Evolutionary conservation across 2,329 filamentous ascomycete species (phyloP).

Genomic region (Pseudopithomyces chartarum): DNA sequence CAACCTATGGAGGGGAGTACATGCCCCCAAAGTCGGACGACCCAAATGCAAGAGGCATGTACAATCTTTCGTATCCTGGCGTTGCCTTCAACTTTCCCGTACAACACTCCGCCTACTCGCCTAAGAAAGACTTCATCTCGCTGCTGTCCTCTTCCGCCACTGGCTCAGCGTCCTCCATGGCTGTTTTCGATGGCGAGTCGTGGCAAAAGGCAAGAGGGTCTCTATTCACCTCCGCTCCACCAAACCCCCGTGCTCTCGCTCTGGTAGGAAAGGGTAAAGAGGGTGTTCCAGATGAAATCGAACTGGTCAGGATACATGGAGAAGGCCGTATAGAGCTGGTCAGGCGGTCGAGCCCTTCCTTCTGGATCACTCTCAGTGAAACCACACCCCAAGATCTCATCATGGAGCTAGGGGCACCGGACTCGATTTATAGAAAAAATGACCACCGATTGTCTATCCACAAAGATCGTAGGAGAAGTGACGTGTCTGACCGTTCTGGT

Average conservation of each 20-base stretch:
- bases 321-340: slow-evolving; percentile 79
- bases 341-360: slow-evolving; percentile 68
- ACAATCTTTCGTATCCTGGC: slow-evolving; percentile 92
- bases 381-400: slow-evolving; percentile 92
- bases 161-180: slow-evolving; percentile 81
- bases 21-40: slow-evolving; percentile 65
- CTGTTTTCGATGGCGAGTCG: slow-evolving; percentile 85
- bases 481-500: slow-evolving; percentile 41
- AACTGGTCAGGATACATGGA: slow-evolving; percentile 76
- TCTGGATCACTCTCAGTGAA: slow-evolving; percentile 78
- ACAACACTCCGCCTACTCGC: slow-evolving; percentile 73
- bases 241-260: slow-evolving; percentile 73
- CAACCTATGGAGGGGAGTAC: slow-evolving; percentile 93
- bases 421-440: slow-evolving; percentile 90
- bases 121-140: slow-evolving; percentile 80
- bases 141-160: slow-evolving; percentile 79
- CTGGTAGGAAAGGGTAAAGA: slow-evolving; percentile 75
- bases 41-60: slow-evolving; percentile 67
- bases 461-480: slow-evolving; percentile 43
- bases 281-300: slow-evolving; percentile 84
- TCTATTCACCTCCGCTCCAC: slow-evolving; percentile 76
- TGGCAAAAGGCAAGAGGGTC: slow-evolving; percentile 82
- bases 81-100: slow-evolving; percentile 92
- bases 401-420: slow-evolving; percentile 87
- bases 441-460: slow-evolving; percentile 90